Conservation (phyloP, 2,329 filamentous ascomycete species). For the Fragosphaeria purpurea region DNA sequence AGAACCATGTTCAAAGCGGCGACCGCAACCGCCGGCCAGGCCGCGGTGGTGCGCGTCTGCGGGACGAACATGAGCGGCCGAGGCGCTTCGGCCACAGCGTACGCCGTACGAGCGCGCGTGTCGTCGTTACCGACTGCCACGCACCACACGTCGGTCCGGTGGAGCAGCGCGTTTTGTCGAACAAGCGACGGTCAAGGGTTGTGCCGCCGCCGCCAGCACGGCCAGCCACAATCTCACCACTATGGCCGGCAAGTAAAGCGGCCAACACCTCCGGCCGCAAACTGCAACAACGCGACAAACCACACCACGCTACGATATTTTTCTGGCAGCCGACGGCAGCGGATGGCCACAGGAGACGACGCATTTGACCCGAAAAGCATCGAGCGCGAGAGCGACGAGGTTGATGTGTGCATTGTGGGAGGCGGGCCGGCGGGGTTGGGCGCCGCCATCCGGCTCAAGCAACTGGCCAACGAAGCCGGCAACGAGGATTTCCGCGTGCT, state of each 20-base stretch:
- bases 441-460: conserved; percentile 89
- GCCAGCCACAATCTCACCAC: not conserved
- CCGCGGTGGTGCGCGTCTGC: conserved; percentile 6
- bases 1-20: conserved; percentile 4
- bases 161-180: conserved; percentile 1
- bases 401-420: conserved; percentile 94
- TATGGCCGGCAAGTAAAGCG: not conserved
- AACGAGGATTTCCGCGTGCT: conserved; percentile 94
- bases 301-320: conserved; percentile 12
- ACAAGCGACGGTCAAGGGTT: not conserved
- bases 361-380: conserved; percentile 57
- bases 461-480: conserved; percentile 85
- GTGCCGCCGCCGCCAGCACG: not conserved
- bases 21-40: conserved; percentile 6
- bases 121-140: not conserved
- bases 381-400: conserved; percentile 84
- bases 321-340: conserved; percentile 17
- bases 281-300: not conserved
- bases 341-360: conserved; percentile 11
- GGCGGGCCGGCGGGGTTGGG: conserved; percentile 90
- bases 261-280: not conserved
- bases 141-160: not conserved
- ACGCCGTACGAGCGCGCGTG: not conserved
- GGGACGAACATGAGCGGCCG: conserved; percentile 2
- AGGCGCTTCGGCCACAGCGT: not conserved